These are phyloP conservation scores for Dentiscutata heterogama DNA, from an alignment of 371 early-diverging fungal species.

Conservation along the genomic window DNA sequence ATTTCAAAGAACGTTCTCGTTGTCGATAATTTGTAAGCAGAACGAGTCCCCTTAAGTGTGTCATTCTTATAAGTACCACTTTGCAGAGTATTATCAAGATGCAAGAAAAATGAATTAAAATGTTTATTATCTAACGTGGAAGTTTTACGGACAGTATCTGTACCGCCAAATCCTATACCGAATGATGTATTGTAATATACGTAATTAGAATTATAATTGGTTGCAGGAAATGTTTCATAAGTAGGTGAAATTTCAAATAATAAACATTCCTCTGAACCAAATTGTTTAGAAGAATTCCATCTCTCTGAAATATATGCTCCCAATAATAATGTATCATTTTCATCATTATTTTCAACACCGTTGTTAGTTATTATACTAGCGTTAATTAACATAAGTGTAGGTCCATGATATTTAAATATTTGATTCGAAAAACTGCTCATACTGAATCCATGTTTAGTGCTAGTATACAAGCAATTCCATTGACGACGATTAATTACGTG, in stretches of 20 bases:
- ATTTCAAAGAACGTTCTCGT: constrained; percentile 48
- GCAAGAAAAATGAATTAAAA: constrained; percentile 25
- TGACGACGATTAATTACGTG: constrained; percentile 44
- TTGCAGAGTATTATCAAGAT: constrained; percentile 46
- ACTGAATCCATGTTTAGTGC: constrained; percentile 67
- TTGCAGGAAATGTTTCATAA: constrained; percentile 64
- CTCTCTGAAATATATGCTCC: constrained; percentile 66
- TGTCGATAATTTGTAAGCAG: not conserved
- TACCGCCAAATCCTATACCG: constrained; percentile 71
- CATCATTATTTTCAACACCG: not conserved
- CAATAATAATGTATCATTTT: constrained; percentile 47
- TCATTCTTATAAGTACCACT: constrained; percentile 20
- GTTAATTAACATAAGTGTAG: constrained; percentile 63
- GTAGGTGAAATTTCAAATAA: constrained; percentile 67
- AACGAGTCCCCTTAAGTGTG: not conserved
- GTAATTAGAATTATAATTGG: constrained; percentile 54
- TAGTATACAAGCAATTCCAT: constrained; percentile 65
- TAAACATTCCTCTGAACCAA: constrained; percentile 66
- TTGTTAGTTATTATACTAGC: not conserved
- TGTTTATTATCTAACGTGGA: not conserved
- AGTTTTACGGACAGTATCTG: constrained; percentile 31
- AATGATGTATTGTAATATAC: constrained; percentile 64
- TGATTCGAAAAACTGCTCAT: constrained; percentile 74
- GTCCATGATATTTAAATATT: constrained; percentile 74
- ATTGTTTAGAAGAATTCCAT: constrained; percentile 60